Evolutionary conservation across 2,329 filamentous ascomycete genomes (phyloP), one percentile per base, ranked within the genome.

Genomic region (Ophiostoma angusticollis): DNA sequence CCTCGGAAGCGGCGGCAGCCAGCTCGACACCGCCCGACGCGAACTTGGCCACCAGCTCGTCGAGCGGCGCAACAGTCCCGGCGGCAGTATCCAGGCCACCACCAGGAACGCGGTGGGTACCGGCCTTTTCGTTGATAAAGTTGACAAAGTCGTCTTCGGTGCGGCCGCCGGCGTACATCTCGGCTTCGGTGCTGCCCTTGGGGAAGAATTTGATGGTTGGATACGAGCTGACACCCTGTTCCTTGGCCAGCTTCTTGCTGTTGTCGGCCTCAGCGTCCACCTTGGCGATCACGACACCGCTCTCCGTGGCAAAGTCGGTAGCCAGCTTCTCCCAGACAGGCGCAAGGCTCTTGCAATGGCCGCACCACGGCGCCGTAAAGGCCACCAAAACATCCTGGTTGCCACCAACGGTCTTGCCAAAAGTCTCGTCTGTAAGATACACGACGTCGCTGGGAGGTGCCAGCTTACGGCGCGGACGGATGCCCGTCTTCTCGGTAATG

Each of bases 131-230:
- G 69, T 98, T 98, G 62, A 98, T 58, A 65, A 81, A 98, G 5
- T 71, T 60, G 49, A 96, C 60, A 30, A 98, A 67, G 48, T 78
- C 81, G 33, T 72, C 67, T 67, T 95, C 85, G 35, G 68, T 67
- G 49, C 91, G 87, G 45, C 73, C 83, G 45, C 82, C 80, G 39
- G 68, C 64, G 71, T 95, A 98, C 32, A 67, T 56, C 51, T 79
- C 70, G 32, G 77, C 60, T 54, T 81, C 76, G 47, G 72, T 82
- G 55, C 78, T 83, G 51, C 86, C 87, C 59, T 81, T 82, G 50
- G 85, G 74, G 74, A 95, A 98, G 74, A 80, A 98, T 68, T 94
- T 94, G 69, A 98, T 94, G 46, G 91, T 98, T 35, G 91, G 91
- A 71, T 93, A 98, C 25, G 81, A 84, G 40, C 72, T 72, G 50